Evolutionary conservation across 139 green algal species (phyloP).

Genomic region (Chlorella sorokiniana): DNA sequence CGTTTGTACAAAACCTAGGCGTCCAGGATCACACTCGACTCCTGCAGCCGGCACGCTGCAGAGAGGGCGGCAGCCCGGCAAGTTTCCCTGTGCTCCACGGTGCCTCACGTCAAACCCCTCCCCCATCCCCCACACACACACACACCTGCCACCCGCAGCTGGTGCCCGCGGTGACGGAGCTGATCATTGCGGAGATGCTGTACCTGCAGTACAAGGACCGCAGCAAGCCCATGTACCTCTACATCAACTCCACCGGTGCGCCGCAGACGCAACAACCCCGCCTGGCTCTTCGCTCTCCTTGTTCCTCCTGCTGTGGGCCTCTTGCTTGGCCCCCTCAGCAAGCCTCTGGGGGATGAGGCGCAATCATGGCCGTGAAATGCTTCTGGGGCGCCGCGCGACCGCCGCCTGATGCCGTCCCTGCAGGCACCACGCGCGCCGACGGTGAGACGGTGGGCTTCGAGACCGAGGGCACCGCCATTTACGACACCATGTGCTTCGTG

Average conservation of each 20-base stretch:
- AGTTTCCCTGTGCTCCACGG: not conserved
- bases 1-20: too few relatives aligned
- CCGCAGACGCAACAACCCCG: too few relatives aligned
- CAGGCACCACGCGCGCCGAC: conserved; percentile 75
- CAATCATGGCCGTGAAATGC: too few relatives aligned
- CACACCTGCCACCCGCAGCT: conserved; percentile 65
- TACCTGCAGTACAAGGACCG: conserved; percentile 93
- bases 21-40: too few relatives aligned
- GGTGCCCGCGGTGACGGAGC: conserved; percentile 97
- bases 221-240: conserved; percentile 84
- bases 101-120: too few relatives aligned
- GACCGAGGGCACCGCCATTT: conserved; percentile 91
- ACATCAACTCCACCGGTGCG: conserved; percentile 96
- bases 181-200: conserved; percentile 97
- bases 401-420: not conserved
- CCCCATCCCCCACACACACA: not conserved
- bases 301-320: not conserved
- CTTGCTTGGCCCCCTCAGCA: not conserved
- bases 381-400: not conserved
- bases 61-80: too few relatives aligned
- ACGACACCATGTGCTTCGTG: conserved; percentile 90
- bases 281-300: too few relatives aligned
- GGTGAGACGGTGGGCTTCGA: conserved; percentile 89
- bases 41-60: too few relatives aligned
- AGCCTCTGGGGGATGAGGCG: too few relatives aligned